These are phyloP conservation scores for Lentinula aciculospora DNA, from an alignment of 768 basidiomycete species.

Conservation along the genomic window DNA sequence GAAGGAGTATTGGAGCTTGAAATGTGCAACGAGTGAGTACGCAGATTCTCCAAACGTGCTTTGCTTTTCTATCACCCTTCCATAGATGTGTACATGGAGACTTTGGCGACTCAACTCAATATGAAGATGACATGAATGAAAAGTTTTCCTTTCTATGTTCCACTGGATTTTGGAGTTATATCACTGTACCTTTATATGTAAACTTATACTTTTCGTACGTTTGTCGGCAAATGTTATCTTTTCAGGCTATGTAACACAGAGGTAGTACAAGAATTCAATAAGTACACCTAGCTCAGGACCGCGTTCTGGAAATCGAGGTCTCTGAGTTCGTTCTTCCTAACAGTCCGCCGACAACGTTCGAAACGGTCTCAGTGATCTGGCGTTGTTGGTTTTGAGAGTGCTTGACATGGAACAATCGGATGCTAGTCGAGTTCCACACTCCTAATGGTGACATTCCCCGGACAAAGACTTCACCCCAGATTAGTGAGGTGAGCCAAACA, in stretches of 20 bases:
- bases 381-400: conserved; percentile 67
- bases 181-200: background rate
- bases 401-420: conserved; percentile 88
- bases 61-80: background rate
- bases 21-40: conserved; percentile 65
- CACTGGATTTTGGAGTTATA: background rate
- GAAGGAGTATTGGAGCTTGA: conserved; percentile 76
- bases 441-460: conserved; percentile 82
- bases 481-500: conserved; percentile 87
- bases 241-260: background rate
- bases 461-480: conserved; percentile 96
- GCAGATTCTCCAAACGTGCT: background rate
- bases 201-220: too few relatives aligned
- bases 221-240: background rate
- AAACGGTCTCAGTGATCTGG: conserved; percentile 73
- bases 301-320: conserved; percentile 12
- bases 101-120: conserved; percentile 74
- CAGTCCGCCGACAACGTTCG: conserved; percentile 77
- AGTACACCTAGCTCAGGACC: background rate
- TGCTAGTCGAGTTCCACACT: conserved; percentile 87
- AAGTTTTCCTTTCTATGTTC: too few relatives aligned
- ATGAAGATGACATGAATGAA: conserved; percentile 31
- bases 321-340: conserved; percentile 46
- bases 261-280: too few relatives aligned
- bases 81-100: conserved; percentile 83